Percentiles rank a stretch among this genome's conserved stretches.
These are phyloP conservation scores for Boletus rufocinnamomeus DNA, from an alignment of 768 basidiomycete species.

Conservation along the genomic window DNA sequence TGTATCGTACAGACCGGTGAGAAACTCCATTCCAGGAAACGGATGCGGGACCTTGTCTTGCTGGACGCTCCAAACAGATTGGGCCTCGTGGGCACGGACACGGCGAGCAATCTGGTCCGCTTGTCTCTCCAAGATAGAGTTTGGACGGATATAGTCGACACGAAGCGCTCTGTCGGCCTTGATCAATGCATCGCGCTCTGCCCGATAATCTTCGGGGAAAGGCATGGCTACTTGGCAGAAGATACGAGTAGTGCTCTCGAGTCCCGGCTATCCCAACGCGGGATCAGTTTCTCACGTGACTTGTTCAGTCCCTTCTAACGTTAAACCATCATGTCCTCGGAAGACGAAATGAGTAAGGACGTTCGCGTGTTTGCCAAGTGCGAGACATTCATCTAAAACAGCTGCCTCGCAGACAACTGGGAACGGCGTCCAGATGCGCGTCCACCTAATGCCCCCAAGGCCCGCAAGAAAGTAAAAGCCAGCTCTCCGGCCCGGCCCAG, in stretches of 20 bases:
- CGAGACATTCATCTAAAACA: slow-evolving; percentile 29
- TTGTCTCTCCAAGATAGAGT: slow-evolving; percentile 42
- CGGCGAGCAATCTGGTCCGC: slow-evolving; percentile 60
- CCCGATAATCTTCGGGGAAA: slow-evolving; percentile 17
- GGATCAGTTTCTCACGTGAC: slow-evolving; percentile 12
- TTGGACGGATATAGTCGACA: slow-evolving; percentile 42
- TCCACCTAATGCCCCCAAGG: slow-evolving; percentile 13
- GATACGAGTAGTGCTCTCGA: no score
- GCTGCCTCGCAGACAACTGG: slow-evolving; percentile 27
- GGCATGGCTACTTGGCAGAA: neutral
- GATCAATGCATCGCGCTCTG: slow-evolving; percentile 34
- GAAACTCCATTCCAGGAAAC: slow-evolving; percentile 79
- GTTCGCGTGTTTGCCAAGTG: neutral
- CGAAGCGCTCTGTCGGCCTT: slow-evolving; percentile 50
- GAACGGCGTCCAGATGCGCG: slow-evolving; percentile 11
- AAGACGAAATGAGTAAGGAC: slow-evolving; percentile 35
- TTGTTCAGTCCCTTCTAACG: neutral
- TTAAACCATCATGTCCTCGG: slow-evolving; percentile 33
- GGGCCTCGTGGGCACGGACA: slow-evolving; percentile 56
- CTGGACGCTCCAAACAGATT: slow-evolving; percentile 59
- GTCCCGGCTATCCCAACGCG: neutral
- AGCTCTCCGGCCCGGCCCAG: slow-evolving; percentile 15
- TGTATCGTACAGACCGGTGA: slow-evolving; percentile 52
- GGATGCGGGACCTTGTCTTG: slow-evolving; percentile 56
- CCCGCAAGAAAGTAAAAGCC: slow-evolving; percentile 25